Evolutionary conservation across 345 rosid genomes (phyloP), one percentile per base, ranked within the genome.

Genomic region (Microthlaspi erraticum): DNA sequence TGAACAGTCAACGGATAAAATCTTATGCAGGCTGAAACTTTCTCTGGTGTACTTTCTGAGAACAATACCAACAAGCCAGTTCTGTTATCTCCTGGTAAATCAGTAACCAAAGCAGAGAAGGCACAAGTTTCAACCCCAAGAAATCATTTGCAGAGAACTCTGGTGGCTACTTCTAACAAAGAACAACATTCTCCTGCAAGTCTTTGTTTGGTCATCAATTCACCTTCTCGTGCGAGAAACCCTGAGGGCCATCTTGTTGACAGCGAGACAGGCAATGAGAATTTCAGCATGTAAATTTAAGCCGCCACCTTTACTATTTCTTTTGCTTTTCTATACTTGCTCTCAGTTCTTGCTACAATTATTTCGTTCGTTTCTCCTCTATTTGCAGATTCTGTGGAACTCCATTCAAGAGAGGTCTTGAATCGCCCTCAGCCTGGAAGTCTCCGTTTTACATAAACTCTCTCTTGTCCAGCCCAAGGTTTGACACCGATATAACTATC

Each of bases 381-480:
- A 31, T 29, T 64, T 78, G 60, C 83, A 92, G 99, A 77, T 90
- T 90, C 72, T 87, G 94, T 65, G 96, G 81, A 44, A 94, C 98
- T 65, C 98, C 98, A 31, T 87, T 89, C 70, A 84, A 75, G 76
- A 84, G 95, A 80, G 86, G 90, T 63, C 76, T 92, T 8, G 98
- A 95, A 70, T 95, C 99, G 41, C 99, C 97, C 52, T 92, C 97
- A 19, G 98, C 93, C 34, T 95, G 99, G 99, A 95, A 88, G 74
- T 94, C 99, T 10, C 99, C 99, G 41, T 87, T 93, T 90, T 95
- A 87, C 70, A 56, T 95, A 10, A 89, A 90, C 79, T 81, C 97
- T 51, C 83, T 95, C 66, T 68, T 87, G 41, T 89, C 91, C 11
- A 96, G 96, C 53, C 90, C 97, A 61, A 84, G 90, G 75, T 65